Evolutionary conservation across 495 filamentous ascomycete species (phyloP).

Genomic region (Glutinoglossum americanum): DNA sequence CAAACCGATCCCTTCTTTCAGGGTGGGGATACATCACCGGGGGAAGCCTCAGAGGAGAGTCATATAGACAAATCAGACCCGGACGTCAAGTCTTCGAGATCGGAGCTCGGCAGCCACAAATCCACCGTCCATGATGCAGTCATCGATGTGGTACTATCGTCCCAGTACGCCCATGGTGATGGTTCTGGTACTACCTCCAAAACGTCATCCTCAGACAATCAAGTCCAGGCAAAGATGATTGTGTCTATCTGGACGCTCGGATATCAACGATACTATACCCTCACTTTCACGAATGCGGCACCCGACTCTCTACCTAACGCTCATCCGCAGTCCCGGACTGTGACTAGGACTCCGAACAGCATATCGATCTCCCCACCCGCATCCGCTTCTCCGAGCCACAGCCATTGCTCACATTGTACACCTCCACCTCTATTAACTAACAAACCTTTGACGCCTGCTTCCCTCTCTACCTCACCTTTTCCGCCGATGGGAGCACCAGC

Average conservation of each 20-base stretch:
- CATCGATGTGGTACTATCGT: constrained; percentile 2
- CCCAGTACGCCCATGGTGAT: constrained; percentile 6
- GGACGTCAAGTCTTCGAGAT: constrained; percentile 14
- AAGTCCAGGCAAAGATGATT: constrained; percentile 40
- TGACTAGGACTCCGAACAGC: constrained; percentile 16
- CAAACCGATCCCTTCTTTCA: constrained; percentile 7
- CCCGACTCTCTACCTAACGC: constrained; percentile 12
- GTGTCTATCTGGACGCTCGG: constrained; percentile 41
- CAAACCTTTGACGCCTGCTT: constrained; percentile 18
- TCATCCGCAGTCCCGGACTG: constrained; percentile 7
- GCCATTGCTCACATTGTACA: constrained; percentile 15
- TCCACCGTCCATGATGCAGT: constrained; percentile 3
- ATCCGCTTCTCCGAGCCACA: constrained; percentile 7
- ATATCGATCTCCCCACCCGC: constrained; percentile 11
- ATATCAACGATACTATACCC: constrained; percentile 36
- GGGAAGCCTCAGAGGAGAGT: constrained; percentile 3
- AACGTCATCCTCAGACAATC: constrained; percentile 9
- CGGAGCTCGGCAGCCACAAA: background rate
- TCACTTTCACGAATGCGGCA: constrained; percentile 37
- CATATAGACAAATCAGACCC: background rate
- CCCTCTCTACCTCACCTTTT: constrained; percentile 26
- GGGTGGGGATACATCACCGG: constrained; percentile 3
- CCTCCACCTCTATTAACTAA: constrained; percentile 18
- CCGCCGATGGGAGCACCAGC: constrained; percentile 37
- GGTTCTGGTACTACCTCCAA: constrained; percentile 7